phyloP scores from a whole-genome alignment of 495 filamentous ascomycete species.

The Neurospora sp. region DNA sequence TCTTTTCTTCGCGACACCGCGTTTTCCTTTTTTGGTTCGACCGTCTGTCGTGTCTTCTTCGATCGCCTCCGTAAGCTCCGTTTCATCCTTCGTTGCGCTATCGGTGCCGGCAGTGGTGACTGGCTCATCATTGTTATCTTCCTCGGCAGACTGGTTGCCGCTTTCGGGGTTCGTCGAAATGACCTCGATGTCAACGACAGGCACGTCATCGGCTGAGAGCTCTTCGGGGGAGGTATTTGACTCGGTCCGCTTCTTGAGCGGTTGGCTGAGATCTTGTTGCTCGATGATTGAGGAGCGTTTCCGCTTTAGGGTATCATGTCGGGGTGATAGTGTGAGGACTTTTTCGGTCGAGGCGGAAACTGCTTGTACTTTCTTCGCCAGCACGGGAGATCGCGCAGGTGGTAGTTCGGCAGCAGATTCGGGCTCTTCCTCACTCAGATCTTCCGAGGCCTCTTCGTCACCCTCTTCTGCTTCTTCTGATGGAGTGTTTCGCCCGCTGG shows the following conservation, averaged over 20 bases:
- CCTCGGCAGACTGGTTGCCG: constrained; percentile 31
- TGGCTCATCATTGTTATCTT: constrained; percentile 23
- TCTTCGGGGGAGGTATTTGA: constrained; percentile 29
- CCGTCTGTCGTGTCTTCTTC: constrained; percentile 15
- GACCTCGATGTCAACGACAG: constrained; percentile 33
- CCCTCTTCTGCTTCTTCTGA: constrained; percentile 37
- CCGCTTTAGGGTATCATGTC: constrained; percentile 32
- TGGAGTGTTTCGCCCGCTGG: constrained; percentile 29
- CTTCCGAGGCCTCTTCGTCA: constrained; percentile 27
- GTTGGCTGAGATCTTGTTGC: constrained; percentile 39
- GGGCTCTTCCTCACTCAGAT: constrained; percentile 24
- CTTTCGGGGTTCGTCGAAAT: constrained; percentile 29
- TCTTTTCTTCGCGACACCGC: constrained; percentile 29
- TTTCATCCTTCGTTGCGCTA: constrained; percentile 9
- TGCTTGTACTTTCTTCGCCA: constrained; percentile 20
- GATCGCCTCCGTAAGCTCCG: constrained; percentile 16
- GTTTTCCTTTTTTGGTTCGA: constrained; percentile 29
- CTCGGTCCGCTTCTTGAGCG: constrained; percentile 47
- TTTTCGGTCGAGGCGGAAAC: constrained; percentile 9
- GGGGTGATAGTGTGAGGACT: constrained; percentile 3
- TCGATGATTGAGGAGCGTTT: constrained; percentile 38
- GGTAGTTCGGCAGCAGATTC: constrained; percentile 10
- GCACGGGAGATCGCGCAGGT: constrained; percentile 11
- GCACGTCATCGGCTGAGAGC: constrained; percentile 26
- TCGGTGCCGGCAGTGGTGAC: background rate